phyloP scores from a whole-genome alignment of 129 eudicot genomes.

The Pulicaria dysenterica region DNA sequence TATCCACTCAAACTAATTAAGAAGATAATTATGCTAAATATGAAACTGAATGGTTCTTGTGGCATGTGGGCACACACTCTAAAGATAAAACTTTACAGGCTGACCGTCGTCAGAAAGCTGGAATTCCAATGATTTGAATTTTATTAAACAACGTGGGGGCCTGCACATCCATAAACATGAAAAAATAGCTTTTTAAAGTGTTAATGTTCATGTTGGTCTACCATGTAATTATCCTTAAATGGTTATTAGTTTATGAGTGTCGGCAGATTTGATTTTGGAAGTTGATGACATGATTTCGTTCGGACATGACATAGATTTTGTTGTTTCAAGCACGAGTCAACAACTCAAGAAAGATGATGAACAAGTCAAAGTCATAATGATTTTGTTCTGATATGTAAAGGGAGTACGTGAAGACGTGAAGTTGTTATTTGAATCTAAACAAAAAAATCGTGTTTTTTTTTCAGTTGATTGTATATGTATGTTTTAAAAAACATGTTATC shows the following conservation, averaged over 20 bases:
- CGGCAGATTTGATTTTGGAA: neutral
- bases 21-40: too few relatives aligned
- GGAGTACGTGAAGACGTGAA: neutral
- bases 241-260: neutral
- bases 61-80: constrained; percentile 7
- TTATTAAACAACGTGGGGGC: constrained; percentile 27
- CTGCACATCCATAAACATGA: constrained; percentile 10
- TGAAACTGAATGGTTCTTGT: constrained; percentile 20
- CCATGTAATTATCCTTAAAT: neutral
- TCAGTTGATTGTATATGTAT: too few relatives aligned
- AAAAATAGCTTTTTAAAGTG: neutral
- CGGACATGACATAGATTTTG: neutral
- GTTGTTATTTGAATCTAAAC: too few relatives aligned
- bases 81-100: neutral
- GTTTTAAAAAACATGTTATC: too few relatives aligned
- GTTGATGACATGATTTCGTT: neutral
- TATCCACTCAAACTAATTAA: neutral
- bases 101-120: constrained; percentile 11
- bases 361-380: neutral
- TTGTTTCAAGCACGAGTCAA: neutral
- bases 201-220: constrained; percentile 19
- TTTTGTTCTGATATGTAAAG: neutral
- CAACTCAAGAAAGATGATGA: constrained; percentile 1
- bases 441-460: too few relatives aligned
- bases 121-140: constrained; percentile 18